A percentile compares a stretch with the other conserved stretches of the same genome.
Evolutionary conservation across 352 stramenopile species (phyloP).

Genomic region (Globisporangium cylindrosporum): DNA sequence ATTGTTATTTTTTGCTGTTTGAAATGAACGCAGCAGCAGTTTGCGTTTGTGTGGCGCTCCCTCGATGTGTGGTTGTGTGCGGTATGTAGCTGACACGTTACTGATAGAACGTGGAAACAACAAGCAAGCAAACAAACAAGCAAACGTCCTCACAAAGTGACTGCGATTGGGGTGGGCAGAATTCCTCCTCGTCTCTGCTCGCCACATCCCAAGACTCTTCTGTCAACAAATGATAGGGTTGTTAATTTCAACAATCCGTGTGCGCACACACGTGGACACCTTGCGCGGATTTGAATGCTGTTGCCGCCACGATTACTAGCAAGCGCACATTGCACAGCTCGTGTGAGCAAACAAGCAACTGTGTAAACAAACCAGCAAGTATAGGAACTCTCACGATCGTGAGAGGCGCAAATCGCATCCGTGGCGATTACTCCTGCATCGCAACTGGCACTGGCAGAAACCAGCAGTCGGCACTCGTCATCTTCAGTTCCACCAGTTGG

Average conservation of each 20-base stretch:
- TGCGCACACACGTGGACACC: background rate
- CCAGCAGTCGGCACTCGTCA: background rate
- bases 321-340: background rate
- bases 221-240: background rate
- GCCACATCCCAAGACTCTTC: background rate
- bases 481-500: background rate
- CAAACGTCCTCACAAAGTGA: background rate
- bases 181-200: background rate
- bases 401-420: background rate
- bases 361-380: background rate
- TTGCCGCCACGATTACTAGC: background rate
- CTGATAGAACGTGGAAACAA: background rate
- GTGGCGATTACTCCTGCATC: background rate
- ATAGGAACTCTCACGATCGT: background rate
- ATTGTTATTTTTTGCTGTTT: background rate
- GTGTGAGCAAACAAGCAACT: background rate
- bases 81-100: background rate
- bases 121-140: no score
- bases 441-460: background rate
- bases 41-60: background rate
- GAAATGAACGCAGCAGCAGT: background rate
- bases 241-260: background rate
- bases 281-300: background rate
- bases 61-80: no score
- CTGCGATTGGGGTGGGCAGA: background rate